Conservation (phyloP, 2,329 filamentous ascomycete genomes). For the Penicillium sp. region DNA sequence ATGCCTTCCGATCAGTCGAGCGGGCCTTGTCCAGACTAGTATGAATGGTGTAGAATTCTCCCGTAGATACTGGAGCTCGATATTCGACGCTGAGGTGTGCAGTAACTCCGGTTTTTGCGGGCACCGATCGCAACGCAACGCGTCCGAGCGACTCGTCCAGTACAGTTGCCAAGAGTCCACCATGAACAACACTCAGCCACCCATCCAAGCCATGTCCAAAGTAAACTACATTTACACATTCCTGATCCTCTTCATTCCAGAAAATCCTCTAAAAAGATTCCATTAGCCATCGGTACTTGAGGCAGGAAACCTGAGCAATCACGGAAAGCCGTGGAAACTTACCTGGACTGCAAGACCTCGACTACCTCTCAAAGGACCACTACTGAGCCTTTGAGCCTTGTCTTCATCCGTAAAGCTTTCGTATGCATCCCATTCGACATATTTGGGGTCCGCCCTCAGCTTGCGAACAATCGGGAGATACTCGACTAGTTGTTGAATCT, state of each 20-base stretch:
- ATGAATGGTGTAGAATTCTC: slow-evolving; percentile 61
- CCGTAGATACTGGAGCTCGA: slow-evolving; percentile 55
- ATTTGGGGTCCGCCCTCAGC: slow-evolving; percentile 37
- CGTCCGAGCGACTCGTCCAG: slow-evolving; percentile 67
- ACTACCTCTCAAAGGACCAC: slow-evolving; percentile 37
- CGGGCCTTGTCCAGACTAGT: slow-evolving; percentile 39
- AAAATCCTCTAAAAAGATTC: slow-evolving; percentile 57
- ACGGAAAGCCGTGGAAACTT: slow-evolving; percentile 16
- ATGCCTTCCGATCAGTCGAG: slow-evolving; percentile 37
- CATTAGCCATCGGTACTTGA: background rate
- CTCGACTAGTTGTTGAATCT: slow-evolving; percentile 31
- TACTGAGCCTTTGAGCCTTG: slow-evolving; percentile 33
- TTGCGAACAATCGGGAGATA: slow-evolving; percentile 33
- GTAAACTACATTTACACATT: slow-evolving; percentile 61
- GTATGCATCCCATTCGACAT: slow-evolving; percentile 37
- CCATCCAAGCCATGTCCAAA: slow-evolving; percentile 63
- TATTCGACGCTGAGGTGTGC: slow-evolving; percentile 60
- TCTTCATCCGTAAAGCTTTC: slow-evolving; percentile 32
- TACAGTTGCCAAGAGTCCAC: slow-evolving; percentile 64
- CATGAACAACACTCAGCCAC: slow-evolving; percentile 70
- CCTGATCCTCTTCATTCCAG: slow-evolving; percentile 56
- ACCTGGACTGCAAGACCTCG: slow-evolving; percentile 40
- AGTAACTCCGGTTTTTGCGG: slow-evolving; percentile 51
- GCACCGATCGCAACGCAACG: slow-evolving; percentile 51
- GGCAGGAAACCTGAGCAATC: background rate